These are phyloP conservation scores for Ajuga reptans DNA, from an alignment of 305 asterid genomes.

Conservation along the genomic window DNA sequence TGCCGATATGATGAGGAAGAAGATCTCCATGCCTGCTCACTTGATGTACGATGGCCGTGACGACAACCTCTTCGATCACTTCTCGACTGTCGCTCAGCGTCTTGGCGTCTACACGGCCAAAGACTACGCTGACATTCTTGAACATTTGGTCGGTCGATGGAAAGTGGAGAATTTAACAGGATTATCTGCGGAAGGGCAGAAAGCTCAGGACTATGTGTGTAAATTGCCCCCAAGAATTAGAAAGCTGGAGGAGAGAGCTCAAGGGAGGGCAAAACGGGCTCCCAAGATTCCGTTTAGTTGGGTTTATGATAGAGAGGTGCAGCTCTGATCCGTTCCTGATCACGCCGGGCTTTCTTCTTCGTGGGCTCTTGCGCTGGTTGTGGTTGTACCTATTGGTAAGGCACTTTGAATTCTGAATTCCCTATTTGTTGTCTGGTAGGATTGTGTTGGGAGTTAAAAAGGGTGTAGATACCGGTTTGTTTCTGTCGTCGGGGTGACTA, in stretches of 20 bases:
- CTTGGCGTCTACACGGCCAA: constrained; percentile 42
- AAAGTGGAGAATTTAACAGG: constrained; percentile 34
- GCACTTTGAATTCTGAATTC: background rate
- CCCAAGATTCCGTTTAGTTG: constrained; percentile 37
- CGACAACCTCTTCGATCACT: constrained; percentile 41
- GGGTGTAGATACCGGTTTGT: constrained; percentile 21
- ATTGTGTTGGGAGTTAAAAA: background rate
- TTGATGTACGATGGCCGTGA: constrained; percentile 44
- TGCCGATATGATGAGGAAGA: constrained; percentile 49
- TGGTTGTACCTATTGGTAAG: constrained; percentile 1
- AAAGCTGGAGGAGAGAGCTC: constrained; percentile 43
- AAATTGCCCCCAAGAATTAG: constrained; percentile 37
- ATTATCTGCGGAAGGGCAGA: constrained; percentile 36
- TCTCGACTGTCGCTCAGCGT: constrained; percentile 45
- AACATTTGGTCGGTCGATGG: constrained; percentile 44
- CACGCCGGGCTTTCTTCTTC: background rate
- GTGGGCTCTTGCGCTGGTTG: background rate
- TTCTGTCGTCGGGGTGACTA: constrained; percentile 1
- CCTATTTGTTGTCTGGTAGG: background rate
- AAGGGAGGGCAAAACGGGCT: constrained; percentile 32
- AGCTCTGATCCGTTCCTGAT: constrained; percentile 21
- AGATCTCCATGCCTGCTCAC: constrained; percentile 50
- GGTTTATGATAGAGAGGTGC: constrained; percentile 39
- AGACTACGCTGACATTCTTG: constrained; percentile 45
- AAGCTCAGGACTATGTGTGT: constrained; percentile 44